Evolutionary conservation across 2,329 filamentous ascomycete species (phyloP).

Genomic region (Chrysosporium queenslandicum): DNA sequence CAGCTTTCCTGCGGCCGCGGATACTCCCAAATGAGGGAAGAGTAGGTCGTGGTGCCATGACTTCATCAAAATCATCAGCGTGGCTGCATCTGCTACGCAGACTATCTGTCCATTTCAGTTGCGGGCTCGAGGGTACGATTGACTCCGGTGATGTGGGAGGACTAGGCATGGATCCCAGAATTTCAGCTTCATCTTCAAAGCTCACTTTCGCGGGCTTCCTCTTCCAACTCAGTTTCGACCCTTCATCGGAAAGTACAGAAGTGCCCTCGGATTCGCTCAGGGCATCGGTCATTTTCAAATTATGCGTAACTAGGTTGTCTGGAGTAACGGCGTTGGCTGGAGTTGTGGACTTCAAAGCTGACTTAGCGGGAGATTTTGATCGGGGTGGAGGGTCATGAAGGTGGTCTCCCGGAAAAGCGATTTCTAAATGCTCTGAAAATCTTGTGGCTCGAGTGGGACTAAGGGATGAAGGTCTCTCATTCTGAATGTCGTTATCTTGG

Average conservation of each 20-base stretch:
- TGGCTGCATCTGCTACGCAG: slow-evolving; percentile 24
- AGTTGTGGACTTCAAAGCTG: slow-evolving; percentile 45
- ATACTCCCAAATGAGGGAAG: slow-evolving; percentile 57
- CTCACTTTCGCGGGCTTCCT: slow-evolving; percentile 54
- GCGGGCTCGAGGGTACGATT: slow-evolving; percentile 27
- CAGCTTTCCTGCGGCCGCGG: slow-evolving; percentile 34
- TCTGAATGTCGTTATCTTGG: neutral
- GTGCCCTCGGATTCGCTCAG: slow-evolving; percentile 49
- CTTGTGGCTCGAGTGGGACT: slow-evolving; percentile 37
- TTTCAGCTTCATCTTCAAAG: slow-evolving; percentile 52
- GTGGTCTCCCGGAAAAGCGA: slow-evolving; percentile 39
- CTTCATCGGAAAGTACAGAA: slow-evolving; percentile 41
- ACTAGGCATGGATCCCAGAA: slow-evolving; percentile 38
- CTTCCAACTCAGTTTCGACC: slow-evolving; percentile 33
- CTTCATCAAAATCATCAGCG: slow-evolving; percentile 45
- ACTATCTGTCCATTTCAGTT: slow-evolving; percentile 23
- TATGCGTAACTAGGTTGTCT: slow-evolving; percentile 23
- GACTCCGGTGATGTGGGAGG: slow-evolving; percentile 36
- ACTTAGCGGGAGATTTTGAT: slow-evolving; percentile 53
- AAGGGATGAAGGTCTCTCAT: slow-evolving; percentile 11
- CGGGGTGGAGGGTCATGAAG: slow-evolving; percentile 50
- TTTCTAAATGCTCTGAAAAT: slow-evolving; percentile 45
- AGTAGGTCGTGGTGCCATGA: slow-evolving; percentile 49
- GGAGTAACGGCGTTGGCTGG: slow-evolving; percentile 38
- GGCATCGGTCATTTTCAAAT: slow-evolving; percentile 25